Evolutionary conservation across 352 stramenopile species (phyloP).

Genomic region (Globisporangium camurandrum): DNA sequence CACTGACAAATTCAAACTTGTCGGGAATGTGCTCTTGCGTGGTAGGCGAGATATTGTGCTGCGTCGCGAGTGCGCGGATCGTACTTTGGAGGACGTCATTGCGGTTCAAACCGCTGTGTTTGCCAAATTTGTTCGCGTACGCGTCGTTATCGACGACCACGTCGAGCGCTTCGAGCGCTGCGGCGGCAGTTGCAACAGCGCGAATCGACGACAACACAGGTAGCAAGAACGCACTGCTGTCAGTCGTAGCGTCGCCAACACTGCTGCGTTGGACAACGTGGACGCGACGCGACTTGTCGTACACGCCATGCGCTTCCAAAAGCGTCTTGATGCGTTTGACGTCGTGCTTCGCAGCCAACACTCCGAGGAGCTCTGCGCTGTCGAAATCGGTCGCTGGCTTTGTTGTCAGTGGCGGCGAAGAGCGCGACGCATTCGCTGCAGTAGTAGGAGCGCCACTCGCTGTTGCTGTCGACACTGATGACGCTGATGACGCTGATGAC

Average conservation of each 20-base stretch:
- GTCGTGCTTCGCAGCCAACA: slow-evolving; percentile 47
- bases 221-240: slow-evolving; percentile 38
- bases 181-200: slow-evolving; percentile 14
- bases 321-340: slow-evolving; percentile 80
- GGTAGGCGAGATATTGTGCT: slow-evolving; percentile 27
- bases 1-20: slow-evolving; percentile 73
- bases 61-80: slow-evolving; percentile 41
- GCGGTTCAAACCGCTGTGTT: slow-evolving; percentile 55
- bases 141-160: slow-evolving; percentile 46
- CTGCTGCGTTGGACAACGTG: slow-evolving; percentile 26
- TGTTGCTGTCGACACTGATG: not conserved
- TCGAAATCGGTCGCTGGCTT: slow-evolving; percentile 1
- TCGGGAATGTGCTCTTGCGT: slow-evolving; percentile 37
- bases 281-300: slow-evolving; percentile 77
- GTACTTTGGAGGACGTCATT: slow-evolving; percentile 64
- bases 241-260: too few relatives aligned
- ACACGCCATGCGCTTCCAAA: slow-evolving; percentile 47
- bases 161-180: slow-evolving; percentile 26
- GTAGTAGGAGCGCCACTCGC: not conserved
- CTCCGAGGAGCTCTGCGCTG: slow-evolving; percentile 21
- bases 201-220: slow-evolving; percentile 40
- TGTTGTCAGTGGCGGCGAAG: not conserved
- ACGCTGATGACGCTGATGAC: too few relatives aligned
- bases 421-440: not conserved
- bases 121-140: slow-evolving; percentile 74